Evolutionary conservation across 2,329 filamentous ascomycete genomes (phyloP), one percentile per base, ranked within the genome.

Genomic region (Podosphaera xanthii): DNA sequence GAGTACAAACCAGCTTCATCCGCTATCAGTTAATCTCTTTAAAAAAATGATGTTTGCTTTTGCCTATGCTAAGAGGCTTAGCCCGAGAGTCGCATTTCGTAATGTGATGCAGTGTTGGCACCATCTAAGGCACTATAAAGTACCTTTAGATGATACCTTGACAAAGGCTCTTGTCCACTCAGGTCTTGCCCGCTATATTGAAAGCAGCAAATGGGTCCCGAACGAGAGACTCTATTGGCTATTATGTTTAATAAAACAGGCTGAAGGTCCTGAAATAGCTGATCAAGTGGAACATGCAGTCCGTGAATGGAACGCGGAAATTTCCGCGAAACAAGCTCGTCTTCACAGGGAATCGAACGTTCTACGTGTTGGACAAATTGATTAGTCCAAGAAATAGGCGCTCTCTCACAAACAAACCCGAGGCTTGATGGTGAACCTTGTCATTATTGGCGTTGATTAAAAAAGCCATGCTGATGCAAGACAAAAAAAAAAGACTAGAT

Each of bases 41-140:
- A 54, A 44, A 22, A 46, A 44, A 44, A 59, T 59, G 48, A 40
- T 40, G 8, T 30, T 46, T 46, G 49, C 49, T 14, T 59, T 59
- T 46, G 58, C 58, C 0, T 36, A 44, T 38, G 42, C 49, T 8
- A 34, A 59, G 12, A 44, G 36, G 42, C 34, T 52, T 54, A 42
- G 35, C 7, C 22, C 49, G 22, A 59, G 50, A 44, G 48, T 44
- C 30, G 58, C 50, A 8, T 54, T 59, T 44, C 58, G 58, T 31
- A 53, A 52, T 30, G 50, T 54, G 33, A 54, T 54, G 49, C 58
- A 53, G 30, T 59, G 50, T 46, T 54, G 49, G 35, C 58, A 53
- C 44, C 50, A 59, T 8, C 48, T 59, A 14, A 36, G 40, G 2
- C 35, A 54, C 31, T 36, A 59, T 33, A 59, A 52, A 34, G 34